Percentiles rank a stretch among this genome's conserved stretches.
These are phyloP conservation scores for Magnolia officinalis DNA, from an alignment of 164 flowering plant genomes.

Conservation along the genomic window DNA sequence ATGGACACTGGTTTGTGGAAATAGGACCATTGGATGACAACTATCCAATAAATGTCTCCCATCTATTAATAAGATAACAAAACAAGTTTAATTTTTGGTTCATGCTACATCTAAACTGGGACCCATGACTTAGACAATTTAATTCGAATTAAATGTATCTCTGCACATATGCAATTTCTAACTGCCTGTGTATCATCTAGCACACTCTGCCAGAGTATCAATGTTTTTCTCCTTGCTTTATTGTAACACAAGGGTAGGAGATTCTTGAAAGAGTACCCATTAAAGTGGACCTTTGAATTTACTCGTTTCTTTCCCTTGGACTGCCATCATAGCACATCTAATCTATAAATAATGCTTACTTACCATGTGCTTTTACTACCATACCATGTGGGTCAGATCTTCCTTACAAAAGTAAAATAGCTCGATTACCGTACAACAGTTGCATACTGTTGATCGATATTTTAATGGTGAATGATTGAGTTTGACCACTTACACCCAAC, in stretches of 20 bases:
- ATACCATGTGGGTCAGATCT: slow-evolving; percentile 9
- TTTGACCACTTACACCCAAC: background rate
- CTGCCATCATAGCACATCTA: slow-evolving; percentile 19
- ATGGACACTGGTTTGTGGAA: too few species aligned
- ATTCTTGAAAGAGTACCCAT: slow-evolving; percentile 3
- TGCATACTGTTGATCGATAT: background rate
- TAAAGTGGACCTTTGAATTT: slow-evolving; percentile 13
- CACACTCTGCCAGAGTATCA: too few species aligned
- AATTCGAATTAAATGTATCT: too few species aligned
- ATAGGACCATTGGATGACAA: too few species aligned
- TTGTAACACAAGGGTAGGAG: slow-evolving; percentile 8
- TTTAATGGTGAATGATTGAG: background rate
- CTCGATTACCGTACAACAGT: background rate
- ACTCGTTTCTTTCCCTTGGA: slow-evolving; percentile 5
- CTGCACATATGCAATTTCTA: too few species aligned
- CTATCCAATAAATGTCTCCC: too few species aligned
- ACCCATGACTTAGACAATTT: too few species aligned
- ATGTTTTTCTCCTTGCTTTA: slow-evolving; percentile 1
- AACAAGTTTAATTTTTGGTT: too few species aligned
- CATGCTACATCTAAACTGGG: too few species aligned
- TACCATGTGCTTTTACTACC: background rate
- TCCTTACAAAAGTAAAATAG: background rate
- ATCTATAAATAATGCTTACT: background rate
- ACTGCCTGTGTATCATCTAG: too few species aligned
- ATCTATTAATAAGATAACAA: too few species aligned